These are phyloP conservation scores for Kappamyces sp. DNA, from an alignment of 192 early-diverging fungal species.

Conservation along the genomic window DNA sequence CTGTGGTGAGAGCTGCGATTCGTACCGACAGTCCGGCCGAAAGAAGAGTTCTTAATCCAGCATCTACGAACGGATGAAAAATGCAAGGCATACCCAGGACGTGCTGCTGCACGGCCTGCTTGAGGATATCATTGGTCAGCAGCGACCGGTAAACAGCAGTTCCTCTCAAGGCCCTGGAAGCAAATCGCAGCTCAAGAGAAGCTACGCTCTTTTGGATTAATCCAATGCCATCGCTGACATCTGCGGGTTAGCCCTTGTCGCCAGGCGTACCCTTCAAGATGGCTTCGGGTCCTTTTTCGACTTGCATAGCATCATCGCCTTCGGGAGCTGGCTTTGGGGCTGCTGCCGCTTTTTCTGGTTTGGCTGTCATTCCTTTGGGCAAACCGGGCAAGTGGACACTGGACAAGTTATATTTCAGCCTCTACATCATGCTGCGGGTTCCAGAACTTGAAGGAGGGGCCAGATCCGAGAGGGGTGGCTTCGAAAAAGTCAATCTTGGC, in stretches of 20 bases:
- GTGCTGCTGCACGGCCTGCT: conserved; percentile 37
- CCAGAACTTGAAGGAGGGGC: no score
- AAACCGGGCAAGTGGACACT: conserved; percentile 6
- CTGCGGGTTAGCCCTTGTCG: conserved; percentile 33
- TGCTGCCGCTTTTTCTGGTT: not conserved
- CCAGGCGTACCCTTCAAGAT: not conserved
- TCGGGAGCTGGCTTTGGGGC: no score
- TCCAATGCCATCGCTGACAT: conserved; percentile 80
- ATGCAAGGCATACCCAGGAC: not conserved
- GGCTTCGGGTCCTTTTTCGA: conserved; percentile 1
- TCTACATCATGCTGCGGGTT: no score
- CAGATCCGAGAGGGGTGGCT: no score
- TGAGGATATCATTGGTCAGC: conserved; percentile 60
- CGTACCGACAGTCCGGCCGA: conserved; percentile 7
- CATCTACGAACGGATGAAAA: not conserved
- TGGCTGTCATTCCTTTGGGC: conserved; percentile 1
- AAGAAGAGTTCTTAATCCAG: conserved; percentile 12
- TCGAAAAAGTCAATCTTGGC: no score
- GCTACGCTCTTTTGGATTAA: conserved; percentile 78
- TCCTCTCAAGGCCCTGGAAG: conserved; percentile 79
- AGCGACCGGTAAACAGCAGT: conserved; percentile 75
- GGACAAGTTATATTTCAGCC: not conserved
- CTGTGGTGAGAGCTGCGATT: conserved; percentile 21
- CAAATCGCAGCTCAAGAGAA: conserved; percentile 80
- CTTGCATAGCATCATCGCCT: not conserved